phyloP scores from a whole-genome alignment of 2,329 filamentous ascomycete genomes.

The Fusarium sulawesiense region DNA sequence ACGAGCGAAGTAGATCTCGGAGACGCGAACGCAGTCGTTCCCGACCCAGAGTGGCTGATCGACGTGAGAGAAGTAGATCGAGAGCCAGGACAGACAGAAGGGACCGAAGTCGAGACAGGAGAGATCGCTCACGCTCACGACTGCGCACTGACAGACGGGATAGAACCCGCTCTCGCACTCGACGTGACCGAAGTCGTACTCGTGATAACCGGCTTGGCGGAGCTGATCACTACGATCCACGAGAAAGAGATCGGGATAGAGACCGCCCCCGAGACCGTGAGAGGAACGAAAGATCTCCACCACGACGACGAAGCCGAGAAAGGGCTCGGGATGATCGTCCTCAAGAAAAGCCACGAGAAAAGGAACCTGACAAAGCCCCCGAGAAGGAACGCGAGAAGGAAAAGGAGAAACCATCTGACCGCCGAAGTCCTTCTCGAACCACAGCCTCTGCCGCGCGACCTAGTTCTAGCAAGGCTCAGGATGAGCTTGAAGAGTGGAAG shows the following conservation, averaged over 20 bases:
- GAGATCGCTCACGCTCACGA: conserved; percentile 47
- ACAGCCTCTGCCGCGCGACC: conserved; percentile 53
- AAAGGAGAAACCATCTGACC: conserved; percentile 47
- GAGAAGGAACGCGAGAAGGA: conserved; percentile 33
- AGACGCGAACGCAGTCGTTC: conserved; percentile 55
- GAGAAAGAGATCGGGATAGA: conserved; percentile 48
- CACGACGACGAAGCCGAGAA: conserved; percentile 46
- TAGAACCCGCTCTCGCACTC: conserved; percentile 49
- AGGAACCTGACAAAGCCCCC: conserved; percentile 29
- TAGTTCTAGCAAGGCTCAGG: conserved; percentile 56
- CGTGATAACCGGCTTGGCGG: conserved; percentile 40
- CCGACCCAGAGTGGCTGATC: conserved; percentile 44
- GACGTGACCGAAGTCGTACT: conserved; percentile 49
- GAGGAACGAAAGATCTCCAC: conserved; percentile 41
- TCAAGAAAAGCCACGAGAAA: conserved; percentile 38
- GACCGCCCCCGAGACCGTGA: conserved; percentile 42
- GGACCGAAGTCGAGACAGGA: conserved; percentile 48
- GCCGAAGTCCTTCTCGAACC: conserved; percentile 59
- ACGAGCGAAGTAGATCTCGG: conserved; percentile 52
- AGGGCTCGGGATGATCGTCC: conserved; percentile 42
- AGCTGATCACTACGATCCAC: conserved; percentile 51
- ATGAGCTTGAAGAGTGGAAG: conserved; percentile 68
- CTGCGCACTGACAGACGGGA: conserved; percentile 47
- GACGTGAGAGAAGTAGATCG: conserved; percentile 52
- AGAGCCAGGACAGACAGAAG: conserved; percentile 40